A percentile compares a stretch with the other conserved stretches of the same genome.
Conservation (phyloP, 2,329 filamentous ascomycete genomes). For the Sporothrix mexicana region DNA sequence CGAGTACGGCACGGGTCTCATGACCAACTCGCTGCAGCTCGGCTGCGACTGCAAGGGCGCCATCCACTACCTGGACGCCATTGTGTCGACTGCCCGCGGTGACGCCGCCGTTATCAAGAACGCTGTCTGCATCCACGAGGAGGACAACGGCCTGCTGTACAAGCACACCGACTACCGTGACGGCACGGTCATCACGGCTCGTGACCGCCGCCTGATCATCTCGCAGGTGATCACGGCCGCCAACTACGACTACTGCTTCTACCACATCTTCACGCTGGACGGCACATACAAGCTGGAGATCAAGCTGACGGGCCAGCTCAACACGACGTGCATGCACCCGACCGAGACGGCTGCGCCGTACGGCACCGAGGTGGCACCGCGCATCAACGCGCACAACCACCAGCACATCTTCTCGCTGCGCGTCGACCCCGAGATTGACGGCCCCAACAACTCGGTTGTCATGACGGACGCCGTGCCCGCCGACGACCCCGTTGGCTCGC, state of each 20-base stretch:
- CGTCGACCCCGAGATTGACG: conserved; percentile 82
- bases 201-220: conserved; percentile 82
- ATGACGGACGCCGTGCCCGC: conserved; percentile 77
- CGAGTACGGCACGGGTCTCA: conserved; percentile 76
- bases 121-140: conserved; percentile 93
- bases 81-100: conserved; percentile 79
- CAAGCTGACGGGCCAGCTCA: conserved; percentile 88
- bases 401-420: conserved; percentile 94
- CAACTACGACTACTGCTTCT: conserved; percentile 81
- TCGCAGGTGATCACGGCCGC: conserved; percentile 94
- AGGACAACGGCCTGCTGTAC: conserved; percentile 89
- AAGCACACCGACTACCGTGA: conserved; percentile 96
- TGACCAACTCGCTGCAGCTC: conserved; percentile 77
- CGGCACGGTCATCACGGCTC: conserved; percentile 82
- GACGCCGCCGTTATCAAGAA: conserved; percentile 85
- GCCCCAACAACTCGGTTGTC: conserved; percentile 79
- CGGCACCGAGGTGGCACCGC: conserved; percentile 90
- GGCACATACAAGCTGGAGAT: conserved; percentile 91
- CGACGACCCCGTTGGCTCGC: conserved; percentile 75
- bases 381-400: conserved; percentile 94
- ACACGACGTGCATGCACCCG: conserved; percentile 82
- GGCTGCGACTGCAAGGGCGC: conserved; percentile 88
- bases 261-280: conserved; percentile 63
- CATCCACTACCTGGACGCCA: conserved; percentile 89
- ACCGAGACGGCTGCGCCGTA: conserved; percentile 83